Evolutionary conservation across 108 stramenopile species (phyloP).

Genomic region (Nannochloropsis gaditana): DNA sequence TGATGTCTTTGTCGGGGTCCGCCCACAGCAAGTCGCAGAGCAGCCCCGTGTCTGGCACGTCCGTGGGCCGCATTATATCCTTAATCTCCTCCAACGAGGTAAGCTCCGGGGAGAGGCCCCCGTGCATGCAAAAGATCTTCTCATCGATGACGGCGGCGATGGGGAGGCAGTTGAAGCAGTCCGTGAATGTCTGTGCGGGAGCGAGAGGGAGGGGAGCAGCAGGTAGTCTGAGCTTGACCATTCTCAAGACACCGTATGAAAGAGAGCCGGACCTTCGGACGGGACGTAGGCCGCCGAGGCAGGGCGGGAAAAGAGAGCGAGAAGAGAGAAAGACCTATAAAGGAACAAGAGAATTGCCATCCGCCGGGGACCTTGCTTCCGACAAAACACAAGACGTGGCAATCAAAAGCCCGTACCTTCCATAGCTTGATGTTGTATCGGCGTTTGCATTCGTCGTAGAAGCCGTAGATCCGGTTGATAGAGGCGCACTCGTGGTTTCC

Average conservation of each 20-base stretch:
- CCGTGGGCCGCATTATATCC: constrained; percentile 57
- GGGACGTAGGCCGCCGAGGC: too few species aligned
- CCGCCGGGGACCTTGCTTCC: too few species aligned
- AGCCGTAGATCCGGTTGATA: constrained; percentile 98
- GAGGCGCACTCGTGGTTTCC: constrained; percentile 99
- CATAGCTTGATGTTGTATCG: constrained; percentile 98
- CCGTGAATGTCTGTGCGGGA: constrained; percentile 83
- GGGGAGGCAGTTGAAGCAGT: constrained; percentile 99
- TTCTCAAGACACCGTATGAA: too few species aligned
- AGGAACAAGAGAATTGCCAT: too few species aligned
- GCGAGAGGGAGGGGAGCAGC: neutral
- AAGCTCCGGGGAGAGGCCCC: constrained; percentile 91
- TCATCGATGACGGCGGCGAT: constrained; percentile 98
- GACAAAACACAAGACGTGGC: neutral
- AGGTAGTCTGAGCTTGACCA: too few species aligned
- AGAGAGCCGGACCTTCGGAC: too few species aligned
- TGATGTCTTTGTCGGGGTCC: constrained; percentile 98
- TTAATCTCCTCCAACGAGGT: constrained; percentile 87
- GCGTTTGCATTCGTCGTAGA: constrained; percentile 98
- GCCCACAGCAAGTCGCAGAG: constrained; percentile 98
- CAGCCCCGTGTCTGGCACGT: constrained; percentile 98
- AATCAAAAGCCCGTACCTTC: constrained; percentile 54
- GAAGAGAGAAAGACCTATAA: too few species aligned
- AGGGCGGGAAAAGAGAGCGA: too few species aligned
- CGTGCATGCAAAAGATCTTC: constrained; percentile 99